Conservation (phyloP, 2,329 filamentous ascomycete genomes). For the Fusarium sacchari region DNA sequence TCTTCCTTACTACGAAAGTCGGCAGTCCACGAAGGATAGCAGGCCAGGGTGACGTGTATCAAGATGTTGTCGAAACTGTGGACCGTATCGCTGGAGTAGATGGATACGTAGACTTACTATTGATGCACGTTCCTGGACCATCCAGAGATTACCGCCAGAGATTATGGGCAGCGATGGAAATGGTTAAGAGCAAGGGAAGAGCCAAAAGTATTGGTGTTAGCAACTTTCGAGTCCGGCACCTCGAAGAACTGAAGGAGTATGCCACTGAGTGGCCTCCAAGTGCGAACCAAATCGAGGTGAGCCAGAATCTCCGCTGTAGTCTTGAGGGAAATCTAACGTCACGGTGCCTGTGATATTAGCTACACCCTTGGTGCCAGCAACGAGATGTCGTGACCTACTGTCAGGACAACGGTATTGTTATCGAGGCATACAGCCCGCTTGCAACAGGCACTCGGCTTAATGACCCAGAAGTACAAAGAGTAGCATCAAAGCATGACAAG, state of each 20-base stretch:
- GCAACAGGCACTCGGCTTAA: slow-evolving; percentile 50
- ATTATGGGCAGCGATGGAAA: slow-evolving; percentile 75
- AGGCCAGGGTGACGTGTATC: slow-evolving; percentile 63
- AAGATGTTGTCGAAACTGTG: slow-evolving; percentile 69
- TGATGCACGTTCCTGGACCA: slow-evolving; percentile 72
- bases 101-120: slow-evolving; percentile 76
- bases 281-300: slow-evolving; percentile 78
- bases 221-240: slow-evolving; percentile 74
- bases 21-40: slow-evolving; percentile 54
- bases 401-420: slow-evolving; percentile 78
- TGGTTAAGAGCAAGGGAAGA: slow-evolving; percentile 66
- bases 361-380: slow-evolving; percentile 77
- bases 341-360: slow-evolving; percentile 53
- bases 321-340: background rate
- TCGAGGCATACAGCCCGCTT: slow-evolving; percentile 55
- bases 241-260: slow-evolving; percentile 74
- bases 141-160: slow-evolving; percentile 65
- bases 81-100: slow-evolving; percentile 65
- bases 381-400: slow-evolving; percentile 60
- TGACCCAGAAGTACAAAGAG: slow-evolving; percentile 64
- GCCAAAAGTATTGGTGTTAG: slow-evolving; percentile 76
- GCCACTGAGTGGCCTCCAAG: slow-evolving; percentile 76
- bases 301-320: slow-evolving; percentile 30
- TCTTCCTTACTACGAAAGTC: slow-evolving; percentile 80
- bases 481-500: slow-evolving; percentile 69